These are phyloP conservation scores for Mortierella sp. DNA, from an alignment of 371 early-diverging fungal species.

Conservation along the genomic window DNA sequence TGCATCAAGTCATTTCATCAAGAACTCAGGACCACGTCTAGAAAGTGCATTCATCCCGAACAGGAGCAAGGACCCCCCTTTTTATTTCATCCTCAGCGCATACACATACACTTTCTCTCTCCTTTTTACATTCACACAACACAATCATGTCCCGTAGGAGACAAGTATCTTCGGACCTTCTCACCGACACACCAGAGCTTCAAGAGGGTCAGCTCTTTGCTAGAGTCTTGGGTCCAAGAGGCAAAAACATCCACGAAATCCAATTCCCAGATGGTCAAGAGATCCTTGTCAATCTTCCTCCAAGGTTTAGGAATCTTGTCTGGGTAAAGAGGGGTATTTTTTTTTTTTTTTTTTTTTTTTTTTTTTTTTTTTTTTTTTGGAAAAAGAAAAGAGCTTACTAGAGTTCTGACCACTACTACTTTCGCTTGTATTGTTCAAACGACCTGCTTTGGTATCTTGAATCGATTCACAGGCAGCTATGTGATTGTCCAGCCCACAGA, in stretches of 20 bases:
- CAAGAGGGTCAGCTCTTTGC: conserved; percentile 63
- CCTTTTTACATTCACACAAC: background rate
- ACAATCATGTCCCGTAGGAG: conserved; percentile 52
- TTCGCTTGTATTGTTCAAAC: background rate
- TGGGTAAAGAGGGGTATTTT: conserved; percentile 85
- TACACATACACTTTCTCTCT: too few species aligned
- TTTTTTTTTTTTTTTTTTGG: too few species aligned
- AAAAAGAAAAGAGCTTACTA: background rate
- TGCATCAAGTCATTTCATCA: too few species aligned
- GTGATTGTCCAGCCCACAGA: conserved; percentile 73
- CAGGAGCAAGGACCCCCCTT: too few species aligned
- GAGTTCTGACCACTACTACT: background rate
- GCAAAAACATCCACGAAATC: conserved; percentile 81
- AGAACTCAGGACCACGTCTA: too few species aligned
- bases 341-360: background rate
- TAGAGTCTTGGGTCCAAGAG: conserved; percentile 73
- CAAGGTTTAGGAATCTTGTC: conserved; percentile 81
- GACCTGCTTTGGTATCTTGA: too few species aligned
- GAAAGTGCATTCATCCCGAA: too few species aligned
- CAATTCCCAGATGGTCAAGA: conserved; percentile 63
- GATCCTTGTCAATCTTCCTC: conserved; percentile 77
- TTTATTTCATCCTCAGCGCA: too few species aligned
- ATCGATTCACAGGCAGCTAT: conserved; percentile 61
- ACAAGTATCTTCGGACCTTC: conserved; percentile 43
- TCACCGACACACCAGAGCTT: conserved; percentile 44